phyloP scores from a whole-genome alignment of 768 basidiomycete genomes.

The Suillus decipiens region DNA sequence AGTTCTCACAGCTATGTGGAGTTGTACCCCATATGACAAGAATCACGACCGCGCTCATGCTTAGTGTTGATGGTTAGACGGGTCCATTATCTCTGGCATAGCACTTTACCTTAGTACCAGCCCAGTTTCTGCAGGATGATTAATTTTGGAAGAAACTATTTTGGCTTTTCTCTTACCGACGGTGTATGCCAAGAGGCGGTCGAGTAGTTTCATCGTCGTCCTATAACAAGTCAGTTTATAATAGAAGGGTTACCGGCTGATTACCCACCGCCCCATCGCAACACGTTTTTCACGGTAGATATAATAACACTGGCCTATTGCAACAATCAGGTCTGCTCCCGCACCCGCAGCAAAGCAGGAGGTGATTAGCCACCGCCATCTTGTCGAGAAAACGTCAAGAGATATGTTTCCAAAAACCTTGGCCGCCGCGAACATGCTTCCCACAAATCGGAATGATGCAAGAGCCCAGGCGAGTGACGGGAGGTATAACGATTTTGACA shows the following conservation, averaged over 20 bases:
- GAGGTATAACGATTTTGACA: constrained; percentile 16
- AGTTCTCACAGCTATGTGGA: constrained; percentile 3
- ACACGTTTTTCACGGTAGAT: constrained; percentile 8
- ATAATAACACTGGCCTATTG: constrained; percentile 23
- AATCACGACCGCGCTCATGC: constrained; percentile 2
- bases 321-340: constrained; percentile 20
- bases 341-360: constrained; percentile 23
- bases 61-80: background rate
- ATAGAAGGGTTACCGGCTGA: background rate
- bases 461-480: constrained; percentile 20
- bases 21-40: background rate
- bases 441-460: constrained; percentile 18
- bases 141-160: background rate
- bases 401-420: constrained; percentile 17
- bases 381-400: background rate
- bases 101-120: background rate
- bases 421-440: constrained; percentile 16
- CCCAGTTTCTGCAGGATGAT: background rate
- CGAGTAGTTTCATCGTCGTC: background rate
- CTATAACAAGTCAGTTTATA: background rate
- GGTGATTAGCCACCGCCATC: constrained; percentile 22
- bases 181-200: constrained; percentile 8
- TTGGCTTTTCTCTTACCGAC: background rate
- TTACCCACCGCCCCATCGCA: constrained; percentile 1
- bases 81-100: background rate